A percentile compares a stretch with the other conserved stretches of the same genome.
Evolutionary conservation across 2,329 filamentous ascomycete species (phyloP).

Genomic region (Juglanconis oblonga): DNA sequence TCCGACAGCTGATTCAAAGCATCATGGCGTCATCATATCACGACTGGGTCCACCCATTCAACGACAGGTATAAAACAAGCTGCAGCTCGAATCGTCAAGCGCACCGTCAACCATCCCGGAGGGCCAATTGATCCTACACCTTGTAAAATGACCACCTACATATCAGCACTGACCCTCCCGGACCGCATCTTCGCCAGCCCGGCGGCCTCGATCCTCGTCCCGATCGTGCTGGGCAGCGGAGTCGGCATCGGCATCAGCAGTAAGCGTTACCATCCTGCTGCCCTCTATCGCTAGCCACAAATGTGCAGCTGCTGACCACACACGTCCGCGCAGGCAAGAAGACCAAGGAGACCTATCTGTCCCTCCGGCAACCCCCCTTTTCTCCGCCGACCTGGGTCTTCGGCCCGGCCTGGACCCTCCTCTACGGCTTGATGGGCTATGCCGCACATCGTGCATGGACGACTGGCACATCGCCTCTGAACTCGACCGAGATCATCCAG

Average conservation of each 20-base stretch:
- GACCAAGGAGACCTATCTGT: conserved; percentile 60
- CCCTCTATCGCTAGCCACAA: not conserved
- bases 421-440: conserved; percentile 82
- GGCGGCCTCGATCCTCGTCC: conserved; percentile 71
- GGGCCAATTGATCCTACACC: not conserved
- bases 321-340: conserved; percentile 22
- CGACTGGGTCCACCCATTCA: not conserved
- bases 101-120: not conserved
- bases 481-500: conserved; percentile 49
- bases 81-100: not conserved
- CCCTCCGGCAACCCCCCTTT: conserved; percentile 66
- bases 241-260: conserved; percentile 67
- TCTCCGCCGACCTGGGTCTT: conserved; percentile 61
- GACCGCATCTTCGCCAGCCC: conserved; percentile 67
- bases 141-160: conserved; percentile 69
- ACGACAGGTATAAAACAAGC: not conserved
- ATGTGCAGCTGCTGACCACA: not conserved
- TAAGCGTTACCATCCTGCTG: conserved; percentile 37
- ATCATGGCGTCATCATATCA: not conserved
- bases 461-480: conserved; percentile 55
- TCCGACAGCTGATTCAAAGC: not conserved
- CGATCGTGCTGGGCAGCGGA: conserved; percentile 67
- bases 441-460: conserved; percentile 75
- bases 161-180: conserved; percentile 75
- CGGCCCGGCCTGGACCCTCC: conserved; percentile 62